Evolutionary conservation across 2,329 filamentous ascomycete species (phyloP), one percentile per base, ranked within the genome.

Genomic region (Penicillium sumatraense): DNA sequence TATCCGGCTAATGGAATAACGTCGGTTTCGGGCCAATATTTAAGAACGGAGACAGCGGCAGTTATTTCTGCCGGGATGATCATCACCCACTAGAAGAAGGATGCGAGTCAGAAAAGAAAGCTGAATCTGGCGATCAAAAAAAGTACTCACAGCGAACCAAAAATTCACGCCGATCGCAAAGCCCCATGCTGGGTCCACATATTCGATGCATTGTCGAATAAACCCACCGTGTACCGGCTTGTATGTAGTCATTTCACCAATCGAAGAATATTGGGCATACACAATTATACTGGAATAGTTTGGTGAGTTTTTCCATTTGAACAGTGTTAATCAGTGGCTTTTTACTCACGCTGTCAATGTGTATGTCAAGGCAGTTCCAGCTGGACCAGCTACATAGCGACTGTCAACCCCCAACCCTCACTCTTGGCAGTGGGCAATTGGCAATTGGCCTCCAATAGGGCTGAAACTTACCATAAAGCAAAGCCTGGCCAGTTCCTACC

Each of bases 111-210:
- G n/a, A n/a, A n/a, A 31, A 27, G 42, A 20, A 16, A 3, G 9
- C 29, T 18, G 18, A n/a, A 20, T 42, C 5, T 20, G 21, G 8
- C 14, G 10, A 31, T 24, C 9, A 20, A 18, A 13, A 29, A 14
- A 1, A 9, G 9, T 4, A 53, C 64, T 53, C 48, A 68, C 67
- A 9, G 63, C 53, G 50, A 71, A 72, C 69, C 70, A 72, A 27
- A 72, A 72, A 51, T 72, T 73, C 42, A 70, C 63, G 2, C 71
- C 71, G 49, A 68, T 61, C 2, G 71, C 71, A 45, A 73, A 73
- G 4, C 67, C 70, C 35, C 35, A 69, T 2, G 71, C 69, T 10
- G 63, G 67, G 23, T 73, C 70, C 7, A 71, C 66, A 38, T 71
- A 71, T 51, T 72, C 69, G 14, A 63, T 59, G 33, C 64, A 68